Conservation (phyloP, 805 yeast species). For the Clavispora phyllophila region DNA sequence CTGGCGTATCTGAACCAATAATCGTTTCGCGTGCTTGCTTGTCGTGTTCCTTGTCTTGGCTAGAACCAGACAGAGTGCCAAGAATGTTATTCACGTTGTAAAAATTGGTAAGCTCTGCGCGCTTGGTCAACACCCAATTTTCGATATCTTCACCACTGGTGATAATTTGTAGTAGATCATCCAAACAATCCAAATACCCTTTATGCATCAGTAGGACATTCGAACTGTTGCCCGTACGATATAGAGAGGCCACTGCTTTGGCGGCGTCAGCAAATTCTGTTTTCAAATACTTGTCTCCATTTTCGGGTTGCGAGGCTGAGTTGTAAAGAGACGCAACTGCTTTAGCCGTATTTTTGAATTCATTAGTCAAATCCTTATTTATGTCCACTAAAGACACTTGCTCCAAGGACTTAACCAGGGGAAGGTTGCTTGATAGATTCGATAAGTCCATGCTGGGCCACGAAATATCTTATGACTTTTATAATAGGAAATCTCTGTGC, state of each 20-base stretch:
- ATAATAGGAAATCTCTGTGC: too few species aligned
- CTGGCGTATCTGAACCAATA: too few species aligned
- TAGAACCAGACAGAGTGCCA: too few species aligned
- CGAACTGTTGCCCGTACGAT: constrained; percentile 54
- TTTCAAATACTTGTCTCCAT: neutral
- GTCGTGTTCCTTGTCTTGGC: too few species aligned
- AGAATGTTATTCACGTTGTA: neutral
- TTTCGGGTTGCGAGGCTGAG: constrained; percentile 4
- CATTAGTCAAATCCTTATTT: constrained; percentile 50
- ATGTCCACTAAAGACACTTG: constrained; percentile 45
- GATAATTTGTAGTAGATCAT: constrained; percentile 46
- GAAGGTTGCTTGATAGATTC: constrained; percentile 51
- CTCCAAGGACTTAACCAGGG: constrained; percentile 46
- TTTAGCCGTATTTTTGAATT: constrained; percentile 67
- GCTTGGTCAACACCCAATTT: constrained; percentile 47
- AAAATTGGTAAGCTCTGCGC: constrained; percentile 35
- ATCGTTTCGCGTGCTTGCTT: too few species aligned
- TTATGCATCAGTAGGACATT: constrained; percentile 42
- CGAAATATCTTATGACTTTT: too few species aligned
- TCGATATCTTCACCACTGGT: constrained; percentile 43
- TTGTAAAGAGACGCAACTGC: constrained; percentile 54
- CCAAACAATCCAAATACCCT: constrained; percentile 60
- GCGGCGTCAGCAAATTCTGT: constrained; percentile 39
- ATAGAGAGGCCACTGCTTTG: constrained; percentile 44
- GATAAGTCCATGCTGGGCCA: constrained; percentile 51